phyloP scores from a whole-genome alignment of 768 basidiomycete species.

The Amanita exitialis region DNA sequence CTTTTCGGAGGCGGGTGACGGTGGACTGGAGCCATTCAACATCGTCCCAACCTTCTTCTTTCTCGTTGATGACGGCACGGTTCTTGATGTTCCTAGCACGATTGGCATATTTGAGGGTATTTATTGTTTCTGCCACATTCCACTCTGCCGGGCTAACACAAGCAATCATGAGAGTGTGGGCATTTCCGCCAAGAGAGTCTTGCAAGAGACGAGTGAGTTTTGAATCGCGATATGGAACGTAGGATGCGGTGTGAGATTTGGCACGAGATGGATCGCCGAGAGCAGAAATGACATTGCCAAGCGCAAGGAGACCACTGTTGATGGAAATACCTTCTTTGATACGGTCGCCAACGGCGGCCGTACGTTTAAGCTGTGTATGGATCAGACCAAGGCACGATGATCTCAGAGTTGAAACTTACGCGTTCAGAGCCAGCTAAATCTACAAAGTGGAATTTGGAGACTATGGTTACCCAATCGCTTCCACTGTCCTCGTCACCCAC shows the following conservation, averaged over 20 bases:
- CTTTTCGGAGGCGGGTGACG: conserved; percentile 76
- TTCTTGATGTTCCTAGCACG: conserved; percentile 98
- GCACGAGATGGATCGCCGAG: conserved; percentile 88
- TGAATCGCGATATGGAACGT: conserved; percentile 96
- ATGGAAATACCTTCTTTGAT: conserved; percentile 99
- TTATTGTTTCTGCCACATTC: conserved; percentile 90
- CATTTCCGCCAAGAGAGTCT: conserved; percentile 96
- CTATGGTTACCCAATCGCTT: conserved; percentile 80
- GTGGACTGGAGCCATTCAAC: conserved; percentile 91
- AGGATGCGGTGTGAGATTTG: conserved; percentile 74
- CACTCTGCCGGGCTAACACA: conserved; percentile 95
- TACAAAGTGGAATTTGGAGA: conserved; percentile 97
- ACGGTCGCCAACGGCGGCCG: conserved; percentile 90
- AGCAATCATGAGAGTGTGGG: conserved; percentile 97
- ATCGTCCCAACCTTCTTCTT: conserved; percentile 98
- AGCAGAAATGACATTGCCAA: conserved; percentile 98
- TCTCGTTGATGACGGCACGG: conserved; percentile 81
- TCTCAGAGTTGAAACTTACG: conserved; percentile 32
- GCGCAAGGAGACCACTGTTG: conserved; percentile 90
- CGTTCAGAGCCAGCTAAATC: conserved; percentile 96
- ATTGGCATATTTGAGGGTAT: conserved; percentile 94
- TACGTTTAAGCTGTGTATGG: conserved; percentile 72
- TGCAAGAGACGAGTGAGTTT: conserved; percentile 94
- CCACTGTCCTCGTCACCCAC: conserved; percentile 48
- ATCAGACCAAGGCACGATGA: conserved; percentile 11